Conservation (phyloP, 2,329 filamentous ascomycete species). For the Coniella lustricola region DNA sequence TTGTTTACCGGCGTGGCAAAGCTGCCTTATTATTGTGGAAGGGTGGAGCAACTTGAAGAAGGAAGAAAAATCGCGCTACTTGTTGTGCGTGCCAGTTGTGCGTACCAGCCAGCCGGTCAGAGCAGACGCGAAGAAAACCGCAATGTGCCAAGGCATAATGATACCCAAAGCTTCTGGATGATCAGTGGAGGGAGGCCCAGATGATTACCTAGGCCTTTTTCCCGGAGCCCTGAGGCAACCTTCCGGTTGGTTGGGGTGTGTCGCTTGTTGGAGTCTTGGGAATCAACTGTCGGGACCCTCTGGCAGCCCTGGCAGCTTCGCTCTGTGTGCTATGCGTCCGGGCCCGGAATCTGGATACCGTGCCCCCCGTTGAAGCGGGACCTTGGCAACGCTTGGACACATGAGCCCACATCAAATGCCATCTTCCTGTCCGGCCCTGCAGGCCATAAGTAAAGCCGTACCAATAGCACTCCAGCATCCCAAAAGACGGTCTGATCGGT, state of each 20-base stretch:
- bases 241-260: background rate
- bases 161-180: background rate
- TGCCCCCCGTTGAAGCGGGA: background rate
- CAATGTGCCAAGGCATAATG: background rate
- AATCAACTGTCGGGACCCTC: background rate
- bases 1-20: too few relatives aligned
- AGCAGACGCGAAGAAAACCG: background rate
- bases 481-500: slow-evolving; percentile 17
- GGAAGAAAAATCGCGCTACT: too few relatives aligned
- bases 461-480: background rate
- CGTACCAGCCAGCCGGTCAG: background rate
- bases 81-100: background rate
- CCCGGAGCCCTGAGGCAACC: background rate
- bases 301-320: background rate
- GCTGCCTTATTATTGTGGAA: too few relatives aligned
- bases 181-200: background rate
- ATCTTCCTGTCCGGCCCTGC: too few relatives aligned
- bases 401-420: background rate
- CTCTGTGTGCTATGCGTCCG: background rate
- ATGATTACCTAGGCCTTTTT: background rate
- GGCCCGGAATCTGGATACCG: background rate
- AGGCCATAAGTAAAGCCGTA: background rate
- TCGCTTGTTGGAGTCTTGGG: background rate
- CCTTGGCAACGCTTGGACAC: background rate
- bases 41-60: too few relatives aligned